phyloP scores from a whole-genome alignment of 257 asterid genomes.

The Anisodus acutangulus region DNA sequence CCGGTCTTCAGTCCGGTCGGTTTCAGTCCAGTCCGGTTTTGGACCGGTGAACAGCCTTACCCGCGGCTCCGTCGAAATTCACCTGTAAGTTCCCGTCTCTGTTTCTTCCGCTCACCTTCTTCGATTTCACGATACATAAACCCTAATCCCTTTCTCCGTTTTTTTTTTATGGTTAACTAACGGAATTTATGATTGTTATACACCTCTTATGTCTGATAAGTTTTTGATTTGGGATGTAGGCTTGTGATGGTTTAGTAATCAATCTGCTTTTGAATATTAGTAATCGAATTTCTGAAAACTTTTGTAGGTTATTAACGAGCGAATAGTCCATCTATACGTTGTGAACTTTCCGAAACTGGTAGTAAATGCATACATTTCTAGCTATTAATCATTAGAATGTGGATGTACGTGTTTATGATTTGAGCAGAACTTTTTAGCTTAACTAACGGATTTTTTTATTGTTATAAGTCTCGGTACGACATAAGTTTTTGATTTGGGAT shows the following conservation, averaged over 20 bases:
- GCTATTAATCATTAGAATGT: not conserved
- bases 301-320: not conserved
- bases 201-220: not conserved
- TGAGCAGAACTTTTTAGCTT: too few species aligned
- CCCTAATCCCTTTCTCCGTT: not conserved
- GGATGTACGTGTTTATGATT: too few species aligned
- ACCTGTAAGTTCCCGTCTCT: not conserved
- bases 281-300: not conserved
- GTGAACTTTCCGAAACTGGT: not conserved
- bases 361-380: not conserved
- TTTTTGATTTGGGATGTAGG: too few species aligned
- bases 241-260: not conserved
- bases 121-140: not conserved
- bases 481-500: not conserved
- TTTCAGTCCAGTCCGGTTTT: too few species aligned
- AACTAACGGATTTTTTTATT: too few species aligned
- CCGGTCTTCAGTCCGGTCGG: too few species aligned
- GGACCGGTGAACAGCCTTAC: too few species aligned
- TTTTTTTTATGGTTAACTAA: not conserved
- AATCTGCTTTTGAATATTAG: slow-evolving; percentile 4
- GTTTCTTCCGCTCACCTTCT: too few species aligned
- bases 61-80: too few species aligned
- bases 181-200: too few species aligned
- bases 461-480: too few species aligned
- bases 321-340: not conserved